Conservation (phyloP, 2,329 filamentous ascomycete genomes). For the Paradendryphiella salina region DNA sequence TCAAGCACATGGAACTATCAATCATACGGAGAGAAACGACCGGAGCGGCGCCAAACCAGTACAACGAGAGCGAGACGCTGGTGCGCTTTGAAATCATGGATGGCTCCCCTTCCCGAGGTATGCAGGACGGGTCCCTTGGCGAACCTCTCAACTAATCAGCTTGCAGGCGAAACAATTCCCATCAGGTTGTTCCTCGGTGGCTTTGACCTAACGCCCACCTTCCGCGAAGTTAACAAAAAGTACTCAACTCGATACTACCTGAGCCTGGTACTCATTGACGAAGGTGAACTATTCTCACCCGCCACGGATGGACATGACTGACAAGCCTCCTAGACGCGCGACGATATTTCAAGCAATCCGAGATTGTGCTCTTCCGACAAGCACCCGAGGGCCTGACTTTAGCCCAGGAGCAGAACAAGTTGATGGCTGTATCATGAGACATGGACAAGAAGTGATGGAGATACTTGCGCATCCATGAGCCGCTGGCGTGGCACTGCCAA, state of each 20-base stretch:
- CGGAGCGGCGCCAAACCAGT: constrained; percentile 94
- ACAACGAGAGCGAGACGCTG: constrained; percentile 98
- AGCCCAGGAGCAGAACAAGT: constrained; percentile 53
- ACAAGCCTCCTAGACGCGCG: constrained; percentile 70
- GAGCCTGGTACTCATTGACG: constrained; percentile 91
- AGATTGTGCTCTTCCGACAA: constrained; percentile 95
- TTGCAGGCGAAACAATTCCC: constrained; percentile 80
- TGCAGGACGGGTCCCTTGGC: constrained; percentile 31
- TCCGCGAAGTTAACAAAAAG: constrained; percentile 99
- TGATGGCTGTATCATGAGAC: constrained; percentile 45
- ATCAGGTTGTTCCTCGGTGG: constrained; percentile 96
- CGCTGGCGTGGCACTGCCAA: background rate
- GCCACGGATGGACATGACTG: background rate
- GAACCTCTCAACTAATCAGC: constrained; percentile 23
- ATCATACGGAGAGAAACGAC: constrained; percentile 98
- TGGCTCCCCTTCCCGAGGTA: constrained; percentile 92
- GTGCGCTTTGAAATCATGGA: constrained; percentile 99
- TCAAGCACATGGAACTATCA: constrained; percentile 99
- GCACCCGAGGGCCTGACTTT: constrained; percentile 56
- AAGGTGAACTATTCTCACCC: constrained; percentile 60
- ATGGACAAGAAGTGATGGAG: background rate
- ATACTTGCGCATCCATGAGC: background rate
- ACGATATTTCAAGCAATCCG: constrained; percentile 98
- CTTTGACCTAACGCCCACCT: constrained; percentile 96
- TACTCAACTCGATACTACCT: constrained; percentile 98